Base-by-base conservation (phyloP, 2,329 filamentous ascomycete genomes). In the Rachicladosporium sp. region DNA sequence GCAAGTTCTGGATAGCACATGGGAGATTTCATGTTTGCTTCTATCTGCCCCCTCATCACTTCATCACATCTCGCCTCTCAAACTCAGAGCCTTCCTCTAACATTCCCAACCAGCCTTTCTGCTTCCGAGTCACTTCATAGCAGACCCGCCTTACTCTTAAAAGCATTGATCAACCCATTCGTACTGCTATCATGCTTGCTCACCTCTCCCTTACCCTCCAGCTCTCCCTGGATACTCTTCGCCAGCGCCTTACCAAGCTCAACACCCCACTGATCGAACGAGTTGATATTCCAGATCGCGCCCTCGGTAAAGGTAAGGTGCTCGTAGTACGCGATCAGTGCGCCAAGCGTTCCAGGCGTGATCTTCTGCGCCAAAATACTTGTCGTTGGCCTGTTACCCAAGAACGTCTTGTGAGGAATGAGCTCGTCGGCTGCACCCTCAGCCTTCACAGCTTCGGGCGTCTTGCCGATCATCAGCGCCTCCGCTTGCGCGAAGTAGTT, bases 181-280 rank as follows among this genome's bases (percentile, higher is more conserved):
- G 91, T 98, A 54, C 83, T 91, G 46, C 77, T 69, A 62, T 98
- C 91, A 66, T 98, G 91, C 43, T 73, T 75, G 43, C 69, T 68
- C 40, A 78, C 78, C 52, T 75, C 77, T 45, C 76, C 83, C n/a
- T 73, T 64, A 58, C 80, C 73, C 50, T 95, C 87, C 43, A 98
- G 74, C 72, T 98, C 91, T 56, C 66, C 62, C 47, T 67, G 59
- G 43, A 65, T 74, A 58, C 71, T 71, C 65, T 73, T 96, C 46
- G 91, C 91, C 50, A 98, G 70, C 31, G 82, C 79, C 80, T 98
- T 98, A 63, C 91, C 91, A 46, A 98, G 71, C 73, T 98, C 91
- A 33, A 98, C 91, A 67, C 91, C 91, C 91, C 91, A 98, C 73
- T 98, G 91, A 69, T 98, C 91, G 60, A 96, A 98, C 58, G 81